Evolutionary conservation across 1,284 basidiomycete species (phyloP).

Genomic region (Austropuccinia psidii): DNA sequence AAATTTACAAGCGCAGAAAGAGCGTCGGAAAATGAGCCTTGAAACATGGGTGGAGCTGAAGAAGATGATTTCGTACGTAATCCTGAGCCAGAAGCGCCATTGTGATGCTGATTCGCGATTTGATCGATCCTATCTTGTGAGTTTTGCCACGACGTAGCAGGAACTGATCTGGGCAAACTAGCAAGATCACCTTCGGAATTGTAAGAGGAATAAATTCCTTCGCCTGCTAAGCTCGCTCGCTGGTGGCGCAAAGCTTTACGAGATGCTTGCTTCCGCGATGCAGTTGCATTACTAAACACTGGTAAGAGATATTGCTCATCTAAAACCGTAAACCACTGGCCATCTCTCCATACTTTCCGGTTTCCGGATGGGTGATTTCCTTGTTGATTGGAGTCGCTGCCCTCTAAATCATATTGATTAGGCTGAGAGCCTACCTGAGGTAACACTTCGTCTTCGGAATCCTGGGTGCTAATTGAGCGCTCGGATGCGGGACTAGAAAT

Average conservation of each 20-base stretch:
- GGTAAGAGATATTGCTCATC: slow-evolving; percentile 92
- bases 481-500: slow-evolving; percentile 15
- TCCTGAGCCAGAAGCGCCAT: background rate
- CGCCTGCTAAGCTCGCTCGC: slow-evolving; percentile 8
- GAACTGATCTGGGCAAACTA: background rate
- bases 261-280: slow-evolving; percentile 48
- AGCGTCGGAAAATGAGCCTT: slow-evolving; percentile 37
- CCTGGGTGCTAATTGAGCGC: slow-evolving; percentile 38
- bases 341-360: slow-evolving; percentile 53
- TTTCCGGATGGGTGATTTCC: slow-evolving; percentile 38
- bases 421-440: slow-evolving; percentile 32
- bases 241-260: slow-evolving; percentile 41
- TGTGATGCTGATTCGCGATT: slow-evolving; percentile 11
- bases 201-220: slow-evolving; percentile 17
- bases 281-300: slow-evolving; percentile 50
- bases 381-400: background rate
- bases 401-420: slow-evolving; percentile 14
- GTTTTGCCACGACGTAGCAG: background rate
- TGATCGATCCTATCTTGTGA: background rate
- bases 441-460: slow-evolving; percentile 40
- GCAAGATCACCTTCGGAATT: slow-evolving; percentile 1
- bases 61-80: slow-evolving; percentile 8
- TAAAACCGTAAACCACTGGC: slow-evolving; percentile 90
- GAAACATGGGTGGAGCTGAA: slow-evolving; percentile 23
- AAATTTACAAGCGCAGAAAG: slow-evolving; percentile 36